phyloP scores from a whole-genome alignment of 139 green algal genomes.

The Pleodorina starrii region DNA sequence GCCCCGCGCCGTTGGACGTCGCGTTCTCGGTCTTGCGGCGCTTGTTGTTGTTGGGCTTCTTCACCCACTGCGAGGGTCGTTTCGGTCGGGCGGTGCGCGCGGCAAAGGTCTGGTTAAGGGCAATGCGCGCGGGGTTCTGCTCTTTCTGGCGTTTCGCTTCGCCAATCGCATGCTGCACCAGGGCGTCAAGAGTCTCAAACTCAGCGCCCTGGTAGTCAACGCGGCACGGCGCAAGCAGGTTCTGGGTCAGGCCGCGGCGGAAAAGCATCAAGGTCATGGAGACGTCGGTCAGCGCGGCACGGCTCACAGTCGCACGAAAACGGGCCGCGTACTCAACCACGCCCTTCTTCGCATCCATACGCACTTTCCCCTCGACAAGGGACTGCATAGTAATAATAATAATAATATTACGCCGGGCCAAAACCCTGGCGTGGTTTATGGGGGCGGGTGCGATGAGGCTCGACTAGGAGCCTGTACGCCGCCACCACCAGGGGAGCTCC shows the following conservation, averaged over 20 bases:
- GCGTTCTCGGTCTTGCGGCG: background rate
- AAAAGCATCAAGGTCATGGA: no score
- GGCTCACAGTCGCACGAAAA: no score
- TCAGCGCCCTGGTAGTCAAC: constrained; percentile 5
- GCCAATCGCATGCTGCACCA: background rate
- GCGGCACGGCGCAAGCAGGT: no score
- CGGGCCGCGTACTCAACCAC: no score
- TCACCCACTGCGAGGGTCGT: background rate
- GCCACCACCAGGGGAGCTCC: no score
- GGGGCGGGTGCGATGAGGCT: no score
- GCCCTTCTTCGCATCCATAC: background rate
- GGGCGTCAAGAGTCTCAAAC: background rate
- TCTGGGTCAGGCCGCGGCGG: no score
- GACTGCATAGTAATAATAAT: no score
- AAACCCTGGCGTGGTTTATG: no score
- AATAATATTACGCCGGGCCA: no score
- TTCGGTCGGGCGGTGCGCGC: background rate
- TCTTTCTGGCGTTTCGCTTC: constrained; percentile 10
- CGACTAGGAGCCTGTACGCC: no score
- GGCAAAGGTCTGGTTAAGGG: background rate
- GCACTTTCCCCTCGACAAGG: background rate
- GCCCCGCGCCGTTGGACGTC: background rate
- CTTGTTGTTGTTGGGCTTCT: background rate
- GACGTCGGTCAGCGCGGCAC: no score
- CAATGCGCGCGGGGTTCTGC: background rate